Evolutionary conservation across 2,329 filamentous ascomycete genomes (phyloP).

Genomic region (Daldinia sp.): DNA sequence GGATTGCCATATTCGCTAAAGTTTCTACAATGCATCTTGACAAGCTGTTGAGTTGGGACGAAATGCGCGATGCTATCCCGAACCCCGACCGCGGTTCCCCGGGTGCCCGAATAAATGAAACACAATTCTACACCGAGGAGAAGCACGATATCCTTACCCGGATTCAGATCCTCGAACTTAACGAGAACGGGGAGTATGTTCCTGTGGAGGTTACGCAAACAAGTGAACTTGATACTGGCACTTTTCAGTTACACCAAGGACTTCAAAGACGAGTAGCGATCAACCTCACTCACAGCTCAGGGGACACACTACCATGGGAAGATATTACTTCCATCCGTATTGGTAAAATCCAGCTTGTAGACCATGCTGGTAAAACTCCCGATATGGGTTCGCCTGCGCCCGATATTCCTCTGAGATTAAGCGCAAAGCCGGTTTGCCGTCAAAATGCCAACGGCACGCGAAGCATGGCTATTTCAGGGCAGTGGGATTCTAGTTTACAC

Average conservation of each 20-base stretch:
- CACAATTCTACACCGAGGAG: conserved; percentile 92
- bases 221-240: conserved; percentile 83
- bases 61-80: conserved; percentile 84
- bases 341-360: conserved; percentile 82
- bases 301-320: conserved; percentile 87
- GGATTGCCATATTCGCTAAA: conserved; percentile 90
- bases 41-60: conserved; percentile 97
- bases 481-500: conserved; percentile 97
- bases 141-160: conserved; percentile 91
- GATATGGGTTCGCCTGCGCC: conserved; percentile 76
- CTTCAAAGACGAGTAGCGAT: conserved; percentile 88
- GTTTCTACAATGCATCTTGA: conserved; percentile 95
- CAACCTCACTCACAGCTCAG: conserved; percentile 89
- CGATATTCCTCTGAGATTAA: conserved; percentile 79
- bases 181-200: conserved; percentile 88
- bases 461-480: conserved; percentile 84
- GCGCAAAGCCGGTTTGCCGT: conserved; percentile 79
- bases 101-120: conserved; percentile 80
- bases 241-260: conserved; percentile 94
- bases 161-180: conserved; percentile 88
- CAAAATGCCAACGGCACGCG: conserved; percentile 90
- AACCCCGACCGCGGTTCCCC: conserved; percentile 64
- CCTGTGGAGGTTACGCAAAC: conserved; percentile 93
- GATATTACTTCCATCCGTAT: conserved; percentile 80
- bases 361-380: conserved; percentile 83